Base-by-base conservation (phyloP, 2,329 filamentous ascomycete species). In the Polytolypa hystricis region DNA sequence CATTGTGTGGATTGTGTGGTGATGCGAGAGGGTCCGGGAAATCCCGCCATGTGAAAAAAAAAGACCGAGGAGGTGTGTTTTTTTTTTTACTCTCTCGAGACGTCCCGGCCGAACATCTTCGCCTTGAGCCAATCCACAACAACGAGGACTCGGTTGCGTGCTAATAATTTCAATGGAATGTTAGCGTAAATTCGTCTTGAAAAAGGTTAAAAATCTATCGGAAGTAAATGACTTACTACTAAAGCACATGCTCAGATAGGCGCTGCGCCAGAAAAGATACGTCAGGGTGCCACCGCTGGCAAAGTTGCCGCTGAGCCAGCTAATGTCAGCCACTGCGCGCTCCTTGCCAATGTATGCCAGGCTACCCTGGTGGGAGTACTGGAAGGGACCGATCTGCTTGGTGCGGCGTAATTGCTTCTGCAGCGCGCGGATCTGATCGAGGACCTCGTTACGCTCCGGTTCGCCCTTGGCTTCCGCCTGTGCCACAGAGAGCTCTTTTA, bases 161-260 rank as follows among this genome's bases (percentile, higher is more conserved):
- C 84, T 93, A 25, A 25, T 25, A 7, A 25, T 7, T n/a, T 25
- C 21, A 25, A 25, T 25, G 21, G 21, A 25, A 7, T 7, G 21
- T 40, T 27, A 42, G 19, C 5, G 33, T 44, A 38, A 47, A 46
- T 51, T 4, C 16, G 10, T 35, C 25, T 47, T 45, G 49, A 52
- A 16, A 17, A 31, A n/a, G 16, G 7, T 41, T 34, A 39, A 29
- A 17, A 39, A 28, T 11, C 27, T 32, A 35, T 41, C 31, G 14
- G 39, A 9, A 35, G 26, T 37, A 16, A 33, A 30, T 12, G 33
- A 82, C 84, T 79, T 74, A 91, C 85, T 87, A 78, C 87, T 96
- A 65, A 98, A 98, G 77, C 89, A 95, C 91, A 98, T 98, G 73
- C 85, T 95, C 61, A 98, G 70, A 64, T 98, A 98, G 38, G 89